Conservation (phyloP, 345 rosid genomes). For the Citrus hindsii region DNA sequence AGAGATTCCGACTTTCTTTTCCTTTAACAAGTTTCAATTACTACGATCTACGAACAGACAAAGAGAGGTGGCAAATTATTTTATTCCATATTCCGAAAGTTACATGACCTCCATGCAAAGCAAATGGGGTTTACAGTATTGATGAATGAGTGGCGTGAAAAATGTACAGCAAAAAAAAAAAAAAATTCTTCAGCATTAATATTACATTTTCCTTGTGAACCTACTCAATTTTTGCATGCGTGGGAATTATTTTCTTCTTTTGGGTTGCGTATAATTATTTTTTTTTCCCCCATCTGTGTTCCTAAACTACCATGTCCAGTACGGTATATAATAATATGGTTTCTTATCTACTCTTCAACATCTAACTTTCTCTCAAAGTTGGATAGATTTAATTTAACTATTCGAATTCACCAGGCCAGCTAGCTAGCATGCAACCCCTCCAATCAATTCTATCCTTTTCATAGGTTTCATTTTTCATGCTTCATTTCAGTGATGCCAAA, state of each 20-base stretch:
- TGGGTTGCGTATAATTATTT: neutral
- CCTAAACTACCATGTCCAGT: slow-evolving; percentile 26
- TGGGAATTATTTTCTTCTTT: neutral
- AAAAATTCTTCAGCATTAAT: neutral
- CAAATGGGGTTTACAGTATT: slow-evolving; percentile 4
- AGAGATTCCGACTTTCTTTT: slow-evolving; percentile 5
- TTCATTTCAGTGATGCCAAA: slow-evolving; percentile 8
- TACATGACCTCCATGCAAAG: slow-evolving; percentile 16
- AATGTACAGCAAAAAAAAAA: neutral
- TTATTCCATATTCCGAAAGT: neutral
- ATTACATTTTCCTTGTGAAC: slow-evolving; percentile 8
- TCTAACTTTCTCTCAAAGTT: slow-evolving; percentile 41
- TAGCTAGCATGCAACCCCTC: no score
- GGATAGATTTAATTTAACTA: neutral
- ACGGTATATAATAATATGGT: neutral
- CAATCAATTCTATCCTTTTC: slow-evolving; percentile 5
- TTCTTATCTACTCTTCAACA: slow-evolving; percentile 46
- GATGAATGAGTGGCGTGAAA: slow-evolving; percentile 23
- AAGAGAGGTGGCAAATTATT: neutral
- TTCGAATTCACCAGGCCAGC: neutral
- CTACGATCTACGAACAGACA: slow-evolving; percentile 28
- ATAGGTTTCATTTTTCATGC: neutral
- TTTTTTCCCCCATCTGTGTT: neutral
- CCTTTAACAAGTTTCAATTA: slow-evolving; percentile 12
- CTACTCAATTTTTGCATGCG: slow-evolving; percentile 8